Percentiles rank a stretch among this genome's conserved stretches.
Conservation (phyloP, 768 basidiomycete species). For the Agrocybe pediades region DNA sequence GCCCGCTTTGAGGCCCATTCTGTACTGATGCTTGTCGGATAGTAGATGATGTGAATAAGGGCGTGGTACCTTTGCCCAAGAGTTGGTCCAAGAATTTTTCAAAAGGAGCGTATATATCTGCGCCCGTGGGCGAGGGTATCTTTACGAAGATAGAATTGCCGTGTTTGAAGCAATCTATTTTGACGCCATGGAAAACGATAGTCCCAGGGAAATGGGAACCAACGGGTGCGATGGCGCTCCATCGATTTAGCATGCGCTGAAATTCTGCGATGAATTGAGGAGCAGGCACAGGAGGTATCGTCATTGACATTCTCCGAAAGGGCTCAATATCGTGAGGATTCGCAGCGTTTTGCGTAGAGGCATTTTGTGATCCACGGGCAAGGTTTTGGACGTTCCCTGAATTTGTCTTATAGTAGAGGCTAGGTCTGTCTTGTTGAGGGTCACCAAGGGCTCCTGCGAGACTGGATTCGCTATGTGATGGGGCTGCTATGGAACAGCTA, state of each 20-base stretch:
- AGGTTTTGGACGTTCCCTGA: neutral
- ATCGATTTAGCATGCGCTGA: neutral
- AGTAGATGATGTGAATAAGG: neutral
- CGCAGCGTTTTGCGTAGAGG: neutral
- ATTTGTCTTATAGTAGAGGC: neutral
- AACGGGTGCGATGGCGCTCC: neutral
- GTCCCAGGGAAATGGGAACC: neutral
- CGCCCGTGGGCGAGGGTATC: neutral
- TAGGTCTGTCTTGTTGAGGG: neutral
- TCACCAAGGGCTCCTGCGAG: neutral
- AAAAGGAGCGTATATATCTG: neutral
- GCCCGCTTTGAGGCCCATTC: too few relatives aligned
- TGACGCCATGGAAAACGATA: neutral
- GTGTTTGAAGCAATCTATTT: neutral
- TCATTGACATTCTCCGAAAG: too few relatives aligned
- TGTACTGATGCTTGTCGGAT: neutral
- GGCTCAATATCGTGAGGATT: too few relatives aligned
- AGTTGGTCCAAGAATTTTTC: neutral
- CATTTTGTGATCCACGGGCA: neutral
- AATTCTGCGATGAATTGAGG: neutral
- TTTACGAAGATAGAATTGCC: neutral
- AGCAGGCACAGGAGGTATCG: neutral
- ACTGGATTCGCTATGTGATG: neutral
- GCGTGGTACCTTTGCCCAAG: neutral
- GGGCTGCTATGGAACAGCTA: neutral